Evolutionary conservation across 2,329 filamentous ascomycete species (phyloP).

Genomic region (Periconia sp.): DNA sequence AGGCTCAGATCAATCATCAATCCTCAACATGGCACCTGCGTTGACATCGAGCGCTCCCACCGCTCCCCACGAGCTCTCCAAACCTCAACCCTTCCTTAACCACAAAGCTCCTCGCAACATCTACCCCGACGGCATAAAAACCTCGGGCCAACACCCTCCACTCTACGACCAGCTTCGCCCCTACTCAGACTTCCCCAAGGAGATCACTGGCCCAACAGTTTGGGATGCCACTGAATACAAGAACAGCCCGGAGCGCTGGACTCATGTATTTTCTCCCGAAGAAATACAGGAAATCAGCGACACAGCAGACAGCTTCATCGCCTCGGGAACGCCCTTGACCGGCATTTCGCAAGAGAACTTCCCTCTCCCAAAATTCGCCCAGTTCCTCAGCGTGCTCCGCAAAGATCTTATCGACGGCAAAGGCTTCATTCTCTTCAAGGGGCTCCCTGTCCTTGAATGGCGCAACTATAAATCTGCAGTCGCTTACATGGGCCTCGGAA

Average conservation of each 20-base stretch:
- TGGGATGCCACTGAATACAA: constrained; percentile 70
- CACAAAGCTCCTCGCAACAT: constrained; percentile 47
- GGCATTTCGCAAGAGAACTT: constrained; percentile 71
- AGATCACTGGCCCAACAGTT: constrained; percentile 71
- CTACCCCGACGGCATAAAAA: constrained; percentile 68
- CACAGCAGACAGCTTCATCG: constrained; percentile 70
- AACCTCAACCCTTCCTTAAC: constrained; percentile 28
- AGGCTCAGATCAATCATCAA: background rate
- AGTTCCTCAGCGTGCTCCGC: constrained; percentile 58
- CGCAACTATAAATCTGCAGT: constrained; percentile 77
- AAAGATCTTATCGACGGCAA: constrained; percentile 77
- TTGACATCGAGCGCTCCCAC: constrained; percentile 41
- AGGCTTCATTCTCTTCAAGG: constrained; percentile 88
- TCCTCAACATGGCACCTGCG: constrained; percentile 42
- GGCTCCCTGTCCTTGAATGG: constrained; percentile 77
- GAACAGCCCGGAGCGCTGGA: constrained; percentile 68
- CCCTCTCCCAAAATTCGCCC: constrained; percentile 58
- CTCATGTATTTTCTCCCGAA: constrained; percentile 66
- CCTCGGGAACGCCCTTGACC: constrained; percentile 65
- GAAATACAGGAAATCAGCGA: constrained; percentile 69
- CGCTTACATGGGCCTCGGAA: constrained; percentile 85
- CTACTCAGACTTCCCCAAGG: constrained; percentile 69
- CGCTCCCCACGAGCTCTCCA: constrained; percentile 42
- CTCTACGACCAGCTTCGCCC: constrained; percentile 65
- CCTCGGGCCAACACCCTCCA: constrained; percentile 72